Evolutionary conservation across 1,284 basidiomycete species (phyloP).

Genomic region (Irpex sp.): DNA sequence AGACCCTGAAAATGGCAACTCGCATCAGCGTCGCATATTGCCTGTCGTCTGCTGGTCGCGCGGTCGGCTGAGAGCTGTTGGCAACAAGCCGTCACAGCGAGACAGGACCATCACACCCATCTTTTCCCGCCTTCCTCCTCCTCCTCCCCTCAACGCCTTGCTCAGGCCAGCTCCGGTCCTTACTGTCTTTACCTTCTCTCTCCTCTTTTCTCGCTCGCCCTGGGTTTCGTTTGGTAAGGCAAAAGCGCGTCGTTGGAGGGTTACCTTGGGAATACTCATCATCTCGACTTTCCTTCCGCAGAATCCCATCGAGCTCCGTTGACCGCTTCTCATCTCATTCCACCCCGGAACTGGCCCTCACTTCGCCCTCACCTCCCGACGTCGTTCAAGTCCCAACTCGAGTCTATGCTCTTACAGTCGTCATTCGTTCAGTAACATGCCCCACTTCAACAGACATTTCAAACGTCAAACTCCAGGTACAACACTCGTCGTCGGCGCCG

Average conservation of each 20-base stretch:
- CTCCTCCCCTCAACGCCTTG: not conserved
- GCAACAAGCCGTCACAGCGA: not conserved
- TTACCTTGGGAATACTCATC: not conserved
- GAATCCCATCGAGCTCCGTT: no score
- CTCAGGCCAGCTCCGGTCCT: not conserved
- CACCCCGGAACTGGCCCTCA: not conserved
- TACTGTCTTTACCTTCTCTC: constrained; percentile 1
- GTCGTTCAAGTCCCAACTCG: constrained; percentile 6
- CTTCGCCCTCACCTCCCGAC: not conserved
- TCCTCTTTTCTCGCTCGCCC: no score
- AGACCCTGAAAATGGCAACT: not conserved
- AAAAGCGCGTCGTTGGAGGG: not conserved
- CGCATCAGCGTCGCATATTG: constrained; percentile 1
- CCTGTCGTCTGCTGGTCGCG: not conserved
- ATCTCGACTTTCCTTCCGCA: not conserved
- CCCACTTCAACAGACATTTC: constrained; percentile 14
- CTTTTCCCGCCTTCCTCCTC: not conserved
- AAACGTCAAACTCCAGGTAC: constrained; percentile 10
- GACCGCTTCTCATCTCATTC: not conserved
- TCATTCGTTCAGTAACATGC: constrained; percentile 23
- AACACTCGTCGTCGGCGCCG: constrained; percentile 7
- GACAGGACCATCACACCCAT: not conserved
- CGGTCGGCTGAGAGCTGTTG: not conserved
- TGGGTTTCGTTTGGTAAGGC: not conserved
- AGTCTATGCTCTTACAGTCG: constrained; percentile 24